Base-by-base conservation (phyloP, 495 filamentous ascomycete genomes). In the Penicillium herquei region DNA sequence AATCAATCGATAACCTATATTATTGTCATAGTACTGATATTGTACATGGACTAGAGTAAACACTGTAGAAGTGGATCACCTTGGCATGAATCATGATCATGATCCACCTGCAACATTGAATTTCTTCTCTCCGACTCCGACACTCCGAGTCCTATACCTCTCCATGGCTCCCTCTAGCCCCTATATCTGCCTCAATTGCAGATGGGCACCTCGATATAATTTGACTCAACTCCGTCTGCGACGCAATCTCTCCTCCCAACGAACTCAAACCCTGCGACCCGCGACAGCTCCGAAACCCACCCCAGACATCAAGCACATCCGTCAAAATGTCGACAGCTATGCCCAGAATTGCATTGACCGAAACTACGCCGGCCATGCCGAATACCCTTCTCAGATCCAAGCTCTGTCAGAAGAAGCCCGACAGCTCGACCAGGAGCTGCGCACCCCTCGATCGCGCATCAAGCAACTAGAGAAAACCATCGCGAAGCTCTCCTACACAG, bases 231-330 rank as follows among this genome's bases (percentile, higher is more conserved):
- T 55, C 3, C 61, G 54, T 7, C 33, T 59, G 26, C 67, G 59
- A 26, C 73, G 75, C 40, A 57, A 57, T 4, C 74, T 77, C 56
- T 65, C 70, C 16, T 57, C 62, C 14, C 37, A 51, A 55, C 53
- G 62, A 57, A 26, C 21, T 37, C 73, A 64, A 47, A 57, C 61
- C 65, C 69, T 70, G 51, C 76, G 82, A 59, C 85, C 88, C 0
- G 78, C 90, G 11, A 88, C 83, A 42, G 93, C 91, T 12, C 93
- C 92, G 7, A 96, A 91, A 63, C 81, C 88, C 7, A 78, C 75
- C 16, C 80, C 92, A 47, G 86, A 97, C 70, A 77, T 96, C 69
- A 96, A 89, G 68, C 86, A 92, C 71, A 96, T 98, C 70, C 90
- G 91, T 49, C 80, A 88, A 51, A 88, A 93, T 70, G 81, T 84